These are phyloP conservation scores for Gentiana straminea DNA, from an alignment of 257 asterid species.

Conservation along the genomic window DNA sequence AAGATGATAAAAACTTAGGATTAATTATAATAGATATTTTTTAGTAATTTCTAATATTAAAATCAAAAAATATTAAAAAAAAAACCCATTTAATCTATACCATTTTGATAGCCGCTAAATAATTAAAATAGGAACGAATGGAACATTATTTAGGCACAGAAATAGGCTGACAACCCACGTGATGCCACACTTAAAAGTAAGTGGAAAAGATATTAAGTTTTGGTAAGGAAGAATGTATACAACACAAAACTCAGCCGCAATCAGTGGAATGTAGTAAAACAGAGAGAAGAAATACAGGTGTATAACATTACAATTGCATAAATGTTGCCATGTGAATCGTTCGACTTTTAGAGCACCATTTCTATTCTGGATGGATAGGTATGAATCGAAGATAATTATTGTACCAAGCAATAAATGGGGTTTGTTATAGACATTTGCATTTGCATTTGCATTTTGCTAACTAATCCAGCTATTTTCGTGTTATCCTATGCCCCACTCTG, in stretches of 20 bases:
- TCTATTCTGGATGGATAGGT: constrained; percentile 4
- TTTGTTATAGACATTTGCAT: background rate
- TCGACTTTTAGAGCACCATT: constrained; percentile 6
- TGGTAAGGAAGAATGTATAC: constrained; percentile 7
- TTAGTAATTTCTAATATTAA: too few relatives aligned
- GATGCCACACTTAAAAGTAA: constrained; percentile 7
- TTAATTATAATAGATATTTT: too few relatives aligned
- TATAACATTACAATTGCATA: background rate
- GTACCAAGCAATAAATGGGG: background rate
- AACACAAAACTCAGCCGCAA: constrained; percentile 10
- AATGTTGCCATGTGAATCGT: constrained; percentile 7
- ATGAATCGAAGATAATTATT: constrained; percentile 7
- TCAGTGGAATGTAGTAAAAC: constrained; percentile 3
- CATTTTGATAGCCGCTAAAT: too few relatives aligned
- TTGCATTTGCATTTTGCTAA: background rate
- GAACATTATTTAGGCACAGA: too few relatives aligned
- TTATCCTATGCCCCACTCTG: background rate
- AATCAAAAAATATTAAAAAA: too few relatives aligned
- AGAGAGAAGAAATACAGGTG: background rate
- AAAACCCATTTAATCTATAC: too few relatives aligned
- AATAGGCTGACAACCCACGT: constrained; percentile 8
- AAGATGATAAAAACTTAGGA: too few relatives aligned
- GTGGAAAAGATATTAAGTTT: constrained; percentile 4
- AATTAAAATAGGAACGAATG: too few relatives aligned
- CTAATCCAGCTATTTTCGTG: constrained; percentile 8